phyloP scores from a whole-genome alignment of 2,329 filamentous ascomycete species.

The Paramyrothecium roridum region DNA sequence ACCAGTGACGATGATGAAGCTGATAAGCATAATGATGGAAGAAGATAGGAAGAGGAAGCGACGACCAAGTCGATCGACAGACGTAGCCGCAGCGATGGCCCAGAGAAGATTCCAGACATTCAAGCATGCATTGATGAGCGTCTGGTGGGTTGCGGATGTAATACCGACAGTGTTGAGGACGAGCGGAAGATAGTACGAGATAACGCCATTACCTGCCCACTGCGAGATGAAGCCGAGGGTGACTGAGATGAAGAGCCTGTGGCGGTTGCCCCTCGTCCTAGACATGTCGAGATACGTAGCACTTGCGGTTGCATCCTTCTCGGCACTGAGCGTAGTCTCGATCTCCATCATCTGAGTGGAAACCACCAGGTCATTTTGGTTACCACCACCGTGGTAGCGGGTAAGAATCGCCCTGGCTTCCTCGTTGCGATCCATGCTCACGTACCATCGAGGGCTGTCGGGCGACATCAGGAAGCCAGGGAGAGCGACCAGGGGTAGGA shows the following conservation, averaged over 20 bases:
- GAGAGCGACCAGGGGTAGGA: constrained; percentile 18
- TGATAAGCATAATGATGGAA: neutral
- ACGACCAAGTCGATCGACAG: constrained; percentile 7
- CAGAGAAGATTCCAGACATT: constrained; percentile 27
- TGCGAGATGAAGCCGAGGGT: constrained; percentile 25
- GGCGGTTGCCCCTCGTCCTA: constrained; percentile 20
- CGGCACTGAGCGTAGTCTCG: constrained; percentile 10
- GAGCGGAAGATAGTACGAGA: constrained; percentile 34
- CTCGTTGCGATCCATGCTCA: constrained; percentile 12
- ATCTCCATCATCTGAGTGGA: constrained; percentile 13
- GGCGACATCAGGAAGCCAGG: constrained; percentile 4
- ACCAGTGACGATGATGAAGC: constrained; percentile 21
- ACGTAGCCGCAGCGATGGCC: constrained; percentile 26
- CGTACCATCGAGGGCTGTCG: constrained; percentile 13
- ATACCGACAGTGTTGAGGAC: constrained; percentile 37
- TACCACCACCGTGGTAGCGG: constrained; percentile 13
- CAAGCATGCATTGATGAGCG: constrained; percentile 15
- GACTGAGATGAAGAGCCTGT: constrained; percentile 23
- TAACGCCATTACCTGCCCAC: constrained; percentile 24
- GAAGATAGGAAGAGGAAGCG: neutral
- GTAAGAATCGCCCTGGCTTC: constrained; percentile 11
- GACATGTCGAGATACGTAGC: constrained; percentile 16
- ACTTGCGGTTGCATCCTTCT: constrained; percentile 10
- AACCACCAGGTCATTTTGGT: constrained; percentile 8
- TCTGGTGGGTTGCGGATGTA: constrained; percentile 30